Evolutionary conservation across 441 rosid species (phyloP).

Genomic region (Erysimum cheiri): DNA sequence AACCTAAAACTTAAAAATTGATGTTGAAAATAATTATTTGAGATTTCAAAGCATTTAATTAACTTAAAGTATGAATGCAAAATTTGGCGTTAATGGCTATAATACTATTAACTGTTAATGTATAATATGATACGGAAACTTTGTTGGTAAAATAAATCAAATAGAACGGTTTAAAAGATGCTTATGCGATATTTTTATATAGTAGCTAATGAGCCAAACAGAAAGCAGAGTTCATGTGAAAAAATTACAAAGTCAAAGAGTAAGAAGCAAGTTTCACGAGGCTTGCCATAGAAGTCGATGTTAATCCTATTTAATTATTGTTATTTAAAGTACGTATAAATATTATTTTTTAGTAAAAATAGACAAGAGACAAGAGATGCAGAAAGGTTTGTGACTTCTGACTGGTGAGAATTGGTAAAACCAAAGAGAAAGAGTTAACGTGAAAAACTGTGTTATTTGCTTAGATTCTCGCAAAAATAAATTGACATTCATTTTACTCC

Average conservation of each 20-base stretch:
- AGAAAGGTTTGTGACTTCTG: slow-evolving; percentile 11
- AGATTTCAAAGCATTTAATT: neutral
- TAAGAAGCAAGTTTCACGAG: slow-evolving; percentile 24
- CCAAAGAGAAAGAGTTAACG: slow-evolving; percentile 34
- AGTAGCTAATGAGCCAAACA: neutral
- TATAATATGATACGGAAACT: neutral
- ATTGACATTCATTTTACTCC: slow-evolving; percentile 31
- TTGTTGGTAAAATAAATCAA: neutral
- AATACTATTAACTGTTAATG: neutral
- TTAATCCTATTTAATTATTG: slow-evolving; percentile 13
- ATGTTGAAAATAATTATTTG: neutral
- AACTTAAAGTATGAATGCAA: neutral
- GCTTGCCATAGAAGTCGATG: slow-evolving; percentile 12
- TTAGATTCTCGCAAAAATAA: slow-evolving; percentile 22
- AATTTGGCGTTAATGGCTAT: neutral
- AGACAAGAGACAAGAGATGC: slow-evolving; percentile 38
- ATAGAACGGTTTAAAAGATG: no score
- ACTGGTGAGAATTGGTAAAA: slow-evolving; percentile 35
- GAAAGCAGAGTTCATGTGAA: slow-evolving; percentile 10
- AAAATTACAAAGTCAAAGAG: slow-evolving; percentile 18
- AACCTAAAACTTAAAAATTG: neutral
- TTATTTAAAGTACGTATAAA: neutral
- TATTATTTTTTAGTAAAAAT: neutral
- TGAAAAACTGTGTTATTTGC: slow-evolving; percentile 20
- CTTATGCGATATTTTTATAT: no score